phyloP scores from a whole-genome alignment of 2,329 filamentous ascomycete species.

The Leptosphaerulina australis region DNA sequence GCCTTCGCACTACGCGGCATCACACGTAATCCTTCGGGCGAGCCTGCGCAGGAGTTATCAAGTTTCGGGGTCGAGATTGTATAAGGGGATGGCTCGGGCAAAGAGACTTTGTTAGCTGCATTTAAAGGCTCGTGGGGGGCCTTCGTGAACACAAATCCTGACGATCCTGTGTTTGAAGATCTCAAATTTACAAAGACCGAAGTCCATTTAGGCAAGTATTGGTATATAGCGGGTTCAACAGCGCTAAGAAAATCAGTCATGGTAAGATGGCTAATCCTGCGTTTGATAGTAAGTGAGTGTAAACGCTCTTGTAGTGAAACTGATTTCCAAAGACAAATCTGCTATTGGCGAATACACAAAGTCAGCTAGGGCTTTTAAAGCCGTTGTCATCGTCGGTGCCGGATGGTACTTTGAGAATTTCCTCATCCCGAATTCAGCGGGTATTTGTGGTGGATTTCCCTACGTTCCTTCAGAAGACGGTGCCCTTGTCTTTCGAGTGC shows the following conservation, averaged over 20 bases:
- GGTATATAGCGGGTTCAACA: conserved; percentile 29
- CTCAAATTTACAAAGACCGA: conserved; percentile 23
- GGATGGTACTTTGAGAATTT: conserved; percentile 56
- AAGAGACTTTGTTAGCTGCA: conserved; percentile 25
- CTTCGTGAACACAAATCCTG: conserved; percentile 32
- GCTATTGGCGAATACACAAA: conserved; percentile 49
- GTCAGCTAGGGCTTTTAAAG: conserved; percentile 41
- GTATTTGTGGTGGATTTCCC: conserved; percentile 53
- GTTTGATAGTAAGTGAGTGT: conserved; percentile 27
- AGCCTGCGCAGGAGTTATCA: conserved; percentile 54
- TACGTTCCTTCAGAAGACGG: conserved; percentile 45
- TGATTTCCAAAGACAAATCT: conserved; percentile 44
- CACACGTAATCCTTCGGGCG: conserved; percentile 59
- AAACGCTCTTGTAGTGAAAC: background rate
- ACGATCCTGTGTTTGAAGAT: conserved; percentile 25
- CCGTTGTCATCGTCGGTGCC: conserved; percentile 47
- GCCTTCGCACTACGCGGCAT: conserved; percentile 61
- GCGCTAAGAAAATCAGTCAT: conserved; percentile 19
- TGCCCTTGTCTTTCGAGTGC: conserved; percentile 45
- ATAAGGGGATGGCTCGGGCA: conserved; percentile 33
- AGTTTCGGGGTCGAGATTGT: conserved; percentile 20
- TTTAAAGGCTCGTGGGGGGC: conserved; percentile 30
- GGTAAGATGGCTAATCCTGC: conserved; percentile 22
- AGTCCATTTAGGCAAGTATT: conserved; percentile 25
- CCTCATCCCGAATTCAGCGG: conserved; percentile 42